Percentiles rank a stretch among this genome's conserved stretches.
phyloP scores from a whole-genome alignment of 163 green algal species.

The Coccomyxa subellipsoidea region DNA sequence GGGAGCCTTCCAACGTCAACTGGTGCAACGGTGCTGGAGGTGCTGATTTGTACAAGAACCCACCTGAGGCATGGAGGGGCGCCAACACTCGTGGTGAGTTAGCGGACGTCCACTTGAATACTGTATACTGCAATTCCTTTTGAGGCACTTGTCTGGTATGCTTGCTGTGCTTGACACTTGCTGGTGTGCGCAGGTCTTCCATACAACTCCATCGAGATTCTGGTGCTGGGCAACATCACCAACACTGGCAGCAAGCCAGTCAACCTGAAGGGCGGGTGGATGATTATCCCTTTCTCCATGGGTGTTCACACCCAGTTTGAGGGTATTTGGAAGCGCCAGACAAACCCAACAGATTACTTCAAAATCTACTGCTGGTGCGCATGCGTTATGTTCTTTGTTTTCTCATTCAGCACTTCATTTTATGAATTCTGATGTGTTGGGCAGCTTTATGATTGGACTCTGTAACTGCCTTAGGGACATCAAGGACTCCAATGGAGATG shows the following conservation, averaged over 20 bases:
- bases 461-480: not conserved
- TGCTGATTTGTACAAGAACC: constrained; percentile 11
- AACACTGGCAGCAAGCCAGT: constrained; percentile 10
- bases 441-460: not conserved
- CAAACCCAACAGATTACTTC: constrained; percentile 9
- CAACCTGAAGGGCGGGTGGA: constrained; percentile 17
- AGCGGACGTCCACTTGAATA: too few species aligned
- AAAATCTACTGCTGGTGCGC: constrained; percentile 15
- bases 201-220: constrained; percentile 17
- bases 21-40: constrained; percentile 11
- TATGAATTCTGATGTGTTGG: not conserved
- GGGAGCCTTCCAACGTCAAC: constrained; percentile 12
- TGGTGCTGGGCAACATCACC: constrained; percentile 22
- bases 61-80: constrained; percentile 4
- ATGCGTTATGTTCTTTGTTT: not conserved
- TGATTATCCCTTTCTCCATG: constrained; percentile 19
- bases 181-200: constrained; percentile 4
- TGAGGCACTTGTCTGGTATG: not conserved
- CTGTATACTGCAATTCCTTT: not conserved
- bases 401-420: not conserved
- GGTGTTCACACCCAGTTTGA: constrained; percentile 15
- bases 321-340: constrained; percentile 13
- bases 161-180: not conserved
- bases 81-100: not conserved
- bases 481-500: not conserved